Evolutionary conservation across 2,329 filamentous ascomycete species (phyloP), one percentile per base, ranked within the genome.

Genomic region (Penicillium occitanis): DNA sequence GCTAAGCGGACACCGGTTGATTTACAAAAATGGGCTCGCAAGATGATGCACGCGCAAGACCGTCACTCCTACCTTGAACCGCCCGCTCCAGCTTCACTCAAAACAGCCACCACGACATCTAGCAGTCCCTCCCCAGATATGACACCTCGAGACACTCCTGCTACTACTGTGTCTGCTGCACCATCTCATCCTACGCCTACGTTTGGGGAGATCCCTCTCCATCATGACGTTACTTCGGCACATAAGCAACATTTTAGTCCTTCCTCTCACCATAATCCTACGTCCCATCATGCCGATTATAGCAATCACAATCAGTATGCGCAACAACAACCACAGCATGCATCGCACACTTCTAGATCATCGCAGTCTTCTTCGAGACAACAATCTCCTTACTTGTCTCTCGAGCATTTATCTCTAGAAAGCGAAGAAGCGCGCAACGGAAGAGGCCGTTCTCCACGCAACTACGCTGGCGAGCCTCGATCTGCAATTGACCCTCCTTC

Each of bases 1-100:
- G 95, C 95, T 59, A 98, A 98, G 83, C 88, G 94, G 71, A 99
- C 95, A 0, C 95, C 95, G 0, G 95, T 99, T 61, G 91, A 99
- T 76, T 85, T 99, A 40, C 88, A 91, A 77, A 91, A 93, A 69
- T 99, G 95, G 95, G 94, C 95, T 25, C 88, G 96, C 59, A 89
- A 91, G 73, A 87, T 98, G 84, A 94, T 98, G 87, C 93, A 97
- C 76, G 88, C 90, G 72, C 91, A 97, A 78, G 97, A 97, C 79
- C 91, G 95, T 76, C 97, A 96, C 79, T 97, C 93, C 33, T 94
- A 97, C 76, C 86, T 97, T 44, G 91, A 89, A 17, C 92, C 93
- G 40, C 92, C 93, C 0, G 87, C 91, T 8, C 92, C 91, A 1
- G 89, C 91, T 74, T 90, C 92, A 11, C 85, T 94, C 40, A 85